Conservation (phyloP, 2,329 filamentous ascomycete genomes). For the Aspergillus neoniger region DNA sequence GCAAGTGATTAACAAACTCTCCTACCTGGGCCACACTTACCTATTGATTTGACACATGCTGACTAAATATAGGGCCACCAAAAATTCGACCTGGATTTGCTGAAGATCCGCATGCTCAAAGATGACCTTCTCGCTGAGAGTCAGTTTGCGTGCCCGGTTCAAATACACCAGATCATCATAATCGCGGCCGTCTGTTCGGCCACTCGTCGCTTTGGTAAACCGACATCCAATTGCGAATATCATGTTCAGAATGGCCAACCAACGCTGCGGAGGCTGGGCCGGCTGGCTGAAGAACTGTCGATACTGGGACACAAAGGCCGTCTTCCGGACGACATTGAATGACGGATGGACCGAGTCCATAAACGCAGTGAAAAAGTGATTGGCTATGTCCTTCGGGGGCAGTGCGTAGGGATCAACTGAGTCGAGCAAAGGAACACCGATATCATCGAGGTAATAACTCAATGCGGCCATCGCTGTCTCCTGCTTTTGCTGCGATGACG, state of each 20-base stretch:
- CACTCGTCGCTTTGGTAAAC: slow-evolving; percentile 38
- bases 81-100: slow-evolving; percentile 44
- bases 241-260: slow-evolving; percentile 49
- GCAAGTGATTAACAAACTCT: background rate
- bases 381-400: slow-evolving; percentile 39
- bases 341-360: slow-evolving; percentile 43
- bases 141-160: slow-evolving; percentile 42
- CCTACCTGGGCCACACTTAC: slow-evolving; percentile 22
- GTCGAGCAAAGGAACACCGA: slow-evolving; percentile 37
- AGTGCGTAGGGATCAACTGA: slow-evolving; percentile 39
- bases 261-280: slow-evolving; percentile 34
- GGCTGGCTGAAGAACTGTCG: slow-evolving; percentile 31
- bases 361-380: slow-evolving; percentile 42
- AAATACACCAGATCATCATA: slow-evolving; percentile 45
- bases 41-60: slow-evolving; percentile 45
- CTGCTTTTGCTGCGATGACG: slow-evolving; percentile 6
- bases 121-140: slow-evolving; percentile 37
- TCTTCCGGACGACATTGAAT: slow-evolving; percentile 44
- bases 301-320: slow-evolving; percentile 43
- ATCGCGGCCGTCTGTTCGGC: slow-evolving; percentile 17
- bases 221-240: slow-evolving; percentile 49
- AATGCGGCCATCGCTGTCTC: slow-evolving; percentile 29
- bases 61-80: slow-evolving; percentile 45
- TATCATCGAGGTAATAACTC: slow-evolving; percentile 45
- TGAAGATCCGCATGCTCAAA: slow-evolving; percentile 47